Conservation (phyloP, 495 filamentous ascomycete genomes). For the Trichoderma parareesei region DNA sequence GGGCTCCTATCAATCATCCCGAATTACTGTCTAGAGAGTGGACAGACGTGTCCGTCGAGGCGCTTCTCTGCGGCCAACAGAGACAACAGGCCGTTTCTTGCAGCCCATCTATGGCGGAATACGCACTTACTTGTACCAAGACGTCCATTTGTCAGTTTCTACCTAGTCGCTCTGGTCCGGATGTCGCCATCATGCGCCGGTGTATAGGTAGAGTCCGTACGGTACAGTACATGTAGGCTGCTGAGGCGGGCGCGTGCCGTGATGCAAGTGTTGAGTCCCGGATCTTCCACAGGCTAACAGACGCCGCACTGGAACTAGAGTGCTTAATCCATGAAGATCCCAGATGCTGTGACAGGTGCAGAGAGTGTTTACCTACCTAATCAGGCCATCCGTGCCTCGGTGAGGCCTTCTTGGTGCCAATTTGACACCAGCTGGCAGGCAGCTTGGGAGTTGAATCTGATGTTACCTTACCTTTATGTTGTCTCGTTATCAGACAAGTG, state of each 20-base stretch:
- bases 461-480: neutral
- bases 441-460: neutral
- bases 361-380: neutral
- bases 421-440: neutral
- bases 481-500: neutral
- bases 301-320: neutral
- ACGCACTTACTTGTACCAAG: neutral
- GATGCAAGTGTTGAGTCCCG: neutral
- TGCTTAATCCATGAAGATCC: neutral
- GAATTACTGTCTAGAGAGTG: neutral
- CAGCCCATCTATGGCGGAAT: neutral
- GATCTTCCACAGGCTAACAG: neutral
- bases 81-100: neutral
- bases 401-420: neutral
- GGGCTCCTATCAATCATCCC: too few relatives aligned
- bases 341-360: neutral
- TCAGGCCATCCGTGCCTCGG: neutral
- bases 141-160: too few relatives aligned
- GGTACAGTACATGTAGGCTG: neutral
- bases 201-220: slow-evolving; percentile 1
- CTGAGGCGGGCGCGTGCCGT: neutral
- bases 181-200: too few relatives aligned
- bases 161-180: too few relatives aligned
- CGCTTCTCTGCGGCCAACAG: neutral
- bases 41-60: neutral